phyloP scores from a whole-genome alignment of 441 rosid genomes.

The Populus tomentosa region DNA sequence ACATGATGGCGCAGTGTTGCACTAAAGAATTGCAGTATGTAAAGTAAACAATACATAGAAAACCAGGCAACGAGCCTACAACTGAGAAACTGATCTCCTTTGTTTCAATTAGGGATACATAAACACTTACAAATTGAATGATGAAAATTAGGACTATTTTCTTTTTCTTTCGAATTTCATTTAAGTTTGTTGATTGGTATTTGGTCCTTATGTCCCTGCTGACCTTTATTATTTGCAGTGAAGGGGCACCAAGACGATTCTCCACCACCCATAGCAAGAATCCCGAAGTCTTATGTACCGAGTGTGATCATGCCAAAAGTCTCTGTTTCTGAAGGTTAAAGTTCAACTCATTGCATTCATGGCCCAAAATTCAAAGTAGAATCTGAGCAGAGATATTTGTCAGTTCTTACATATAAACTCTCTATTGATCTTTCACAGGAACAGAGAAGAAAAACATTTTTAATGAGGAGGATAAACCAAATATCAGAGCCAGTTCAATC shows the following conservation, averaged over 20 bases:
- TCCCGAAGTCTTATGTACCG: conserved; percentile 27
- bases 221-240: conserved; percentile 26
- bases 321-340: conserved; percentile 34
- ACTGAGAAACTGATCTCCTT: not conserved
- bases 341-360: not conserved
- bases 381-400: not conserved
- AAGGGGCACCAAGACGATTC: conserved; percentile 33
- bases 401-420: not conserved
- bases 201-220: not conserved
- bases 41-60: not conserved
- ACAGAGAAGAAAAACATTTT: conserved; percentile 26
- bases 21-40: not conserved
- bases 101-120: not conserved
- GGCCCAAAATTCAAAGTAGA: not conserved
- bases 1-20: not conserved
- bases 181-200: not conserved
- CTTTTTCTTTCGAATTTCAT: not conserved
- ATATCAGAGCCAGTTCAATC: conserved; percentile 41
- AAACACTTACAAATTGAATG: not conserved
- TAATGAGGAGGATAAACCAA: conserved; percentile 30
- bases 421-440: conserved; percentile 15
- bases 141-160: not conserved
- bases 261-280: conserved; percentile 30
- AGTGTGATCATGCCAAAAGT: conserved; percentile 17
- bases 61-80: not conserved